phyloP scores from a whole-genome alignment of 805 yeast species.

The Candida hungchunana region DNA sequence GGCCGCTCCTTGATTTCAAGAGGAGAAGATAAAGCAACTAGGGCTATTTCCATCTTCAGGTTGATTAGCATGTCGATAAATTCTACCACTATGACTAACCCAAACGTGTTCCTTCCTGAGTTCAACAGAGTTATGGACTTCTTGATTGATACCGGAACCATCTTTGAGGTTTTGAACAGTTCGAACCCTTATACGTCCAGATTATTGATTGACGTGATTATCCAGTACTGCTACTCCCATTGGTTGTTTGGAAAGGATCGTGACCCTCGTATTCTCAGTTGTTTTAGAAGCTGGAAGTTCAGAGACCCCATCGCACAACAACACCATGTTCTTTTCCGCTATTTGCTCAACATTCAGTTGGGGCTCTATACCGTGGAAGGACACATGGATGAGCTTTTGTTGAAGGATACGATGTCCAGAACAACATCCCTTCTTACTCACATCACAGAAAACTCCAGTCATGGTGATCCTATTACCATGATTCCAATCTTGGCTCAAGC shows the following conservation, averaged over 20 bases:
- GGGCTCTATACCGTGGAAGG: conserved; percentile 27
- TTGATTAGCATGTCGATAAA: conserved; percentile 34
- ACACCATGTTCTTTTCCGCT: conserved; percentile 30
- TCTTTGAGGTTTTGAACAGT: conserved; percentile 30
- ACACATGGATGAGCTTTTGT: conserved; percentile 15
- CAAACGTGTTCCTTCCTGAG: conserved; percentile 34
- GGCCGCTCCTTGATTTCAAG: conserved; percentile 2
- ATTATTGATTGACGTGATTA: conserved; percentile 36
- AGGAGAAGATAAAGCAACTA: conserved; percentile 14
- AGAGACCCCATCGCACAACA: conserved; percentile 30
- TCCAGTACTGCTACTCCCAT: conserved; percentile 43
- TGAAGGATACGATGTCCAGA: conserved; percentile 17
- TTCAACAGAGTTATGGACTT: conserved; percentile 37
- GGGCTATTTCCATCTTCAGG: conserved; percentile 27
- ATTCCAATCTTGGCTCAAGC: conserved; percentile 36
- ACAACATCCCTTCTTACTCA: conserved; percentile 20
- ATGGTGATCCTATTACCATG: conserved; percentile 30
- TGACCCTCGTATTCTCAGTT: conserved; percentile 18
- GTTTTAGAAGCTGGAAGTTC: conserved; percentile 32
- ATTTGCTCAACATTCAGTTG: conserved; percentile 33
- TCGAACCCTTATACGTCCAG: conserved; percentile 24
- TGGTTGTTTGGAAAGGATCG: conserved; percentile 32
- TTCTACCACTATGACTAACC: conserved; percentile 29
- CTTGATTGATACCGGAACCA: conserved; percentile 35
- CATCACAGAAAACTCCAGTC: conserved; percentile 18